Percentiles rank a stretch among this genome's conserved stretches.
Evolutionary conservation across 768 basidiomycete species (phyloP).

Genomic region (Phlegmacium glaucopus): DNA sequence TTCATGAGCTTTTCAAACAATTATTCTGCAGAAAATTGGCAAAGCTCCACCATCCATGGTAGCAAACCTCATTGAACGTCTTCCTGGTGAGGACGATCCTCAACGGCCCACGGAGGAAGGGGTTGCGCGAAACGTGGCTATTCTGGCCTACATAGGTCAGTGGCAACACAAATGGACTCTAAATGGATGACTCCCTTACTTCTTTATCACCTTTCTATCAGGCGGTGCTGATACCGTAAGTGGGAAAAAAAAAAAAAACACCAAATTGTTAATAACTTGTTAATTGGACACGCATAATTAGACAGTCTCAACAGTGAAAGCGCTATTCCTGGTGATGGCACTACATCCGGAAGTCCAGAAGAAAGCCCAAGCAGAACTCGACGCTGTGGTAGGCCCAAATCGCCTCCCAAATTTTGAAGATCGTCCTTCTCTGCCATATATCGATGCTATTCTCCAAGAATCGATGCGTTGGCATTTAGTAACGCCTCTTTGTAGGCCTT

Average conservation of each 20-base stretch:
- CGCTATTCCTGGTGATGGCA: slow-evolving; percentile 39
- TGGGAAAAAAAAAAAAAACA: too few species aligned
- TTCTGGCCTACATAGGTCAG: slow-evolving; percentile 14
- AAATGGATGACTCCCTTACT: neutral
- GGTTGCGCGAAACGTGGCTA: slow-evolving; percentile 9
- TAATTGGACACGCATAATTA: slow-evolving; percentile 9
- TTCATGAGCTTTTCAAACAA: neutral
- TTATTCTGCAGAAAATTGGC: slow-evolving; percentile 3
- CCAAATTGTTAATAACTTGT: neutral
- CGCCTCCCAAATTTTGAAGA: too few species aligned
- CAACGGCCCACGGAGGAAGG: slow-evolving; percentile 4
- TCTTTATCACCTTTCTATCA: slow-evolving; percentile 2
- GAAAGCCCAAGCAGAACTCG: too few species aligned
- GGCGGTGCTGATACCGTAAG: neutral
- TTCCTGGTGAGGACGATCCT: slow-evolving; percentile 9
- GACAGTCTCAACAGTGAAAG: slow-evolving; percentile 26
- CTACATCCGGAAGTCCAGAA: too few species aligned
- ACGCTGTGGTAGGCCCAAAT: too few species aligned
- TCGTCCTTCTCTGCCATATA: slow-evolving; percentile 34
- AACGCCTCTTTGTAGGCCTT: slow-evolving; percentile 12
- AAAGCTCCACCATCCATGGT: slow-evolving; percentile 3
- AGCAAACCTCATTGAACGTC: slow-evolving; percentile 4
- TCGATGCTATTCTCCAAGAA: slow-evolving; percentile 33
- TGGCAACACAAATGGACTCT: neutral
- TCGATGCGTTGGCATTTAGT: slow-evolving; percentile 15